phyloP scores from a whole-genome alignment of 1,284 basidiomycete species.

The Garcileccinum viscosum region DNA sequence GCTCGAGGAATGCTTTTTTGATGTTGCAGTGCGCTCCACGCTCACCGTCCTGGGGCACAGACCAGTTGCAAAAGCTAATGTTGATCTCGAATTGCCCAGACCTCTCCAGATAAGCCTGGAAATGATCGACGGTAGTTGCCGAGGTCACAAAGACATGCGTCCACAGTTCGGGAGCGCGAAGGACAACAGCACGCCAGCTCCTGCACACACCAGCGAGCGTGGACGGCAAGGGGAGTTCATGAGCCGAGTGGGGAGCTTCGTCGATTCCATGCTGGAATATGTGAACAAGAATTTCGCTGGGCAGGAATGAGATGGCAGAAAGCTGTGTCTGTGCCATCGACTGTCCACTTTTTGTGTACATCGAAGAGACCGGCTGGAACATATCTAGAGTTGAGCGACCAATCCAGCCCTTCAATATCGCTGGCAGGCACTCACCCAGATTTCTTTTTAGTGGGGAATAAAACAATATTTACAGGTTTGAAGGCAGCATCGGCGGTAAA shows the following conservation, averaged over 20 bases:
- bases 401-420: neutral
- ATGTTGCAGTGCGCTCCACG: neutral
- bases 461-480: neutral
- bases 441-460: neutral
- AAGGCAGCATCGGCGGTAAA: neutral
- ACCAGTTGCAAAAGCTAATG: conserved; percentile 23
- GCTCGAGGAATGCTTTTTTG: conserved; percentile 9
- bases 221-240: conserved; percentile 8
- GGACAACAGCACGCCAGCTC: conserved; percentile 18
- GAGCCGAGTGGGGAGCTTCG: neutral
- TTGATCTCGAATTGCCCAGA: conserved; percentile 17
- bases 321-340: conserved; percentile 12
- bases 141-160: conserved; percentile 26
- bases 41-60: neutral
- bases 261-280: conserved; percentile 22
- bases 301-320: conserved; percentile 22
- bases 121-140: conserved; percentile 6
- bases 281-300: conserved; percentile 24
- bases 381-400: neutral
- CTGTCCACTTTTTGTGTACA: neutral
- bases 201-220: conserved; percentile 22
- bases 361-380: neutral
- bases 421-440: neutral
- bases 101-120: conserved; percentile 13
- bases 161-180: conserved; percentile 22